phyloP scores from a whole-genome alignment of 306 rosid species.

The Citrullus amarus region DNA sequence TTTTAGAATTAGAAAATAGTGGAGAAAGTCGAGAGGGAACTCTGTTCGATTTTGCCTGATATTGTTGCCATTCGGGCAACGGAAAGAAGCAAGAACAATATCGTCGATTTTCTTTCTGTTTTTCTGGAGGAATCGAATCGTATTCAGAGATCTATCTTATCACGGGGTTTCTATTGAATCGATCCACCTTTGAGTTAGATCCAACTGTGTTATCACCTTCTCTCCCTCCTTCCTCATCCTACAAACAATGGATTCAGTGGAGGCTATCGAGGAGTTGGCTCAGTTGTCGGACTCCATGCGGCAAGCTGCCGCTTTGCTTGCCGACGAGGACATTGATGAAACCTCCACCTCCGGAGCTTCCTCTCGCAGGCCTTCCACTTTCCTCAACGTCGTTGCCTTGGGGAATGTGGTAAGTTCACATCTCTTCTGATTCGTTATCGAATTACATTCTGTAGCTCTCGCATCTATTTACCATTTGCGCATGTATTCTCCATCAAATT shows the following conservation, averaged over 20 bases:
- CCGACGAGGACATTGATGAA: conserved; percentile 89
- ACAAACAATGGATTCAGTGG: conserved; percentile 32
- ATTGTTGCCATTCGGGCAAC: neutral
- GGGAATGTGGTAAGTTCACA: conserved; percentile 79
- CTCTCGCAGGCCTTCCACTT: conserved; percentile 69
- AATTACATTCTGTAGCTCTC: neutral
- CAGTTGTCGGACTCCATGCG: conserved; percentile 90
- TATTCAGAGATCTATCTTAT: neutral
- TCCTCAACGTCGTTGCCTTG: conserved; percentile 77
- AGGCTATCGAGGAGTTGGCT: conserved; percentile 86
- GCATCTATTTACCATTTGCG: neutral
- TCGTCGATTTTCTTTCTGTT: neutral
- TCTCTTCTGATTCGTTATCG: neutral
- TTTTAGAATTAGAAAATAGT: neutral
- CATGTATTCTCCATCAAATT: neutral
- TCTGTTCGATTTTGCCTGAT: neutral
- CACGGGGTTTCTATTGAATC: neutral
- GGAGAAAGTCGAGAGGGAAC: neutral
- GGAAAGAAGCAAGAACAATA: neutral
- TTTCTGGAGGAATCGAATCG: neutral
- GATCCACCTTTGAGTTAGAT: conserved; percentile 12
- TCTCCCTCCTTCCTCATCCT: neutral
- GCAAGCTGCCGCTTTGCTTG: conserved; percentile 75
- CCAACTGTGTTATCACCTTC: conserved; percentile 5
- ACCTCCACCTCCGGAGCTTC: conserved; percentile 29